phyloP scores from a whole-genome alignment of 176 grass and related monocot species.

The Oryza glaberrima region DNA sequence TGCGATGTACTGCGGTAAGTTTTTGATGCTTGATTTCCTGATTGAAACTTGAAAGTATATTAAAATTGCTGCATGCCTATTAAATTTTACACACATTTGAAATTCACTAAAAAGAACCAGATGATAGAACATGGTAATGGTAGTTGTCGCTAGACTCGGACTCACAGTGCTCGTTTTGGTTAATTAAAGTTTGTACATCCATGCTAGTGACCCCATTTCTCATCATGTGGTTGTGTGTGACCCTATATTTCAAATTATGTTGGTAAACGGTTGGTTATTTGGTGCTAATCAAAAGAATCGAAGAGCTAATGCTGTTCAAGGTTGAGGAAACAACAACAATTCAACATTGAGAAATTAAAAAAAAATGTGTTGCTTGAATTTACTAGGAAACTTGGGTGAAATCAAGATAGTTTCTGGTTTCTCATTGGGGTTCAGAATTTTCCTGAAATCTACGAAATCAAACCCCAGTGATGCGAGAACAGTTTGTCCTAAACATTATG shows the following conservation, averaged over 20 bases:
- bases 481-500: too few relatives aligned
- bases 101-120: background rate
- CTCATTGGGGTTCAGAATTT: background rate
- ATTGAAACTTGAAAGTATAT: background rate
- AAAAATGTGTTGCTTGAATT: background rate
- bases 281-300: background rate
- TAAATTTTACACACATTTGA: background rate
- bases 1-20: slow-evolving; percentile 61
- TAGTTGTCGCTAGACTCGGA: background rate
- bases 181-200: background rate
- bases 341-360: background rate
- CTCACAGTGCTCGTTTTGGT: background rate
- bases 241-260: background rate
- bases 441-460: background rate
- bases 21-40: slow-evolving; percentile 14
- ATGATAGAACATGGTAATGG: background rate
- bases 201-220: background rate
- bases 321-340: background rate
- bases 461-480: background rate
- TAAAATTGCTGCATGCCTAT: background rate
- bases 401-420: background rate
- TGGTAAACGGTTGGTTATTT: background rate
- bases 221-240: background rate
- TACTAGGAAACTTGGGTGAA: background rate
- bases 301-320: background rate